These are phyloP conservation scores for Lactarius hengduanensis DNA, from an alignment of 768 basidiomycete genomes.

Conservation along the genomic window DNA sequence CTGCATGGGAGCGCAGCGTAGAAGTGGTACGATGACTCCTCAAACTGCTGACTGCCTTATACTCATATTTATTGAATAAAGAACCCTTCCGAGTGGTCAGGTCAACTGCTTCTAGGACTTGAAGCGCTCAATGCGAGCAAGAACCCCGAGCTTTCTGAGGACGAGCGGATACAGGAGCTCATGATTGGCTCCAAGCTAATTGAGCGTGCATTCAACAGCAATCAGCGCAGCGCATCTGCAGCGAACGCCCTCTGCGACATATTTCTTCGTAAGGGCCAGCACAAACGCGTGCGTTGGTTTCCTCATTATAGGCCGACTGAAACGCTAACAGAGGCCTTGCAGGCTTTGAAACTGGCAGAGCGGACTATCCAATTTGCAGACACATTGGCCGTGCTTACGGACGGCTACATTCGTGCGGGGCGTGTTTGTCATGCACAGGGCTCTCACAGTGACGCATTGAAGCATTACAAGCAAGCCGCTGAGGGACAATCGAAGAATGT, in stretches of 20 bases:
- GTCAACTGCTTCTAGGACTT: conserved; percentile 79
- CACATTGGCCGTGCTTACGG: conserved; percentile 77
- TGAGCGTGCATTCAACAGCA: conserved; percentile 77
- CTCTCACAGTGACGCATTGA: conserved; percentile 57
- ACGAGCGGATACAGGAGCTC: conserved; percentile 61
- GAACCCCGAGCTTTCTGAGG: conserved; percentile 57
- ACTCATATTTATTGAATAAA: conserved; percentile 33
- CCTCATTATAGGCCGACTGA: not conserved
- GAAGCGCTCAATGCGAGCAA: conserved; percentile 87
- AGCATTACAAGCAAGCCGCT: conserved; percentile 64
- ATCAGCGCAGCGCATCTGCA: conserved; percentile 75
- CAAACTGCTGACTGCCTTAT: not conserved
- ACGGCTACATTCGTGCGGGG: conserved; percentile 82
- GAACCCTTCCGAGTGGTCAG: conserved; percentile 79
- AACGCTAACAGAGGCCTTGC: conserved; percentile 8
- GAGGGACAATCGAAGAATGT: conserved; percentile 73
- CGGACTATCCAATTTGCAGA: conserved; percentile 94
- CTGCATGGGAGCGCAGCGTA: conserved; percentile 87
- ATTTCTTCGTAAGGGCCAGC: conserved; percentile 68
- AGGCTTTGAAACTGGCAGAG: conserved; percentile 93
- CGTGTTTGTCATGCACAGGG: conserved; percentile 78
- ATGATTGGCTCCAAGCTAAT: conserved; percentile 65
- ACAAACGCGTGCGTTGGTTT: conserved; percentile 49
- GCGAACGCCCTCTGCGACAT: conserved; percentile 82
- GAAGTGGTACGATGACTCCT: conserved; percentile 62